These are phyloP conservation scores for Boletus sp. DNA, from an alignment of 768 basidiomycete species.

Conservation along the genomic window DNA sequence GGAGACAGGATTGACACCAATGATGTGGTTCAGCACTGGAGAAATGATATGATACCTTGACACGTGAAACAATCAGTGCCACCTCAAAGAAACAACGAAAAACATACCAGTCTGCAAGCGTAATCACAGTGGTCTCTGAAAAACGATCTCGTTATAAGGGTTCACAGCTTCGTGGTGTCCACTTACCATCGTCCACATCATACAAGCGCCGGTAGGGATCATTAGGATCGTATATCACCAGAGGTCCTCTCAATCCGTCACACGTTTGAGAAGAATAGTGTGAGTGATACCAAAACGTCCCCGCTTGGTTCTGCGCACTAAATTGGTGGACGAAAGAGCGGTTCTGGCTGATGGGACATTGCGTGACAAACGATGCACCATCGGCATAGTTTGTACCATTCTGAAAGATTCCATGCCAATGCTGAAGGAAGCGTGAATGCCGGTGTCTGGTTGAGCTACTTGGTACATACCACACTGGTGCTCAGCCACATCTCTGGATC, in stretches of 20 bases:
- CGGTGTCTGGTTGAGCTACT: background rate
- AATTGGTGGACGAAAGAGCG: slow-evolving; percentile 20
- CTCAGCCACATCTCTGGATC: slow-evolving; percentile 23
- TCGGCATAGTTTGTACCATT: slow-evolving; percentile 42
- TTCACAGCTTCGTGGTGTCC: background rate
- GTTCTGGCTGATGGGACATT: slow-evolving; percentile 31
- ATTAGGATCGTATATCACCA: slow-evolving; percentile 41
- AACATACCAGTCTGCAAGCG: slow-evolving; percentile 25
- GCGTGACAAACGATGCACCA: slow-evolving; percentile 39
- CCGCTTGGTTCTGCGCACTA: slow-evolving; percentile 20
- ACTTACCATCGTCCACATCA: slow-evolving; percentile 45
- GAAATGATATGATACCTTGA: slow-evolving; percentile 22
- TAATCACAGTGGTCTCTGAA: slow-evolving; percentile 24
- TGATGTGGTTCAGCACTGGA: slow-evolving; percentile 17
- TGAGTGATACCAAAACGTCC: slow-evolving; percentile 37
- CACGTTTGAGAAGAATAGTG: slow-evolving; percentile 38
- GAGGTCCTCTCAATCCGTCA: slow-evolving; percentile 37
- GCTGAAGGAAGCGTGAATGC: slow-evolving; percentile 30
- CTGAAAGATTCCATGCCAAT: slow-evolving; percentile 25
- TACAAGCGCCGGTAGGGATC: slow-evolving; percentile 39
- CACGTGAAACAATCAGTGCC: background rate
- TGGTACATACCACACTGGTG: slow-evolving; percentile 42
- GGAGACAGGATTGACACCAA: slow-evolving; percentile 17
- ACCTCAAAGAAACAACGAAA: background rate
- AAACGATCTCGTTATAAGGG: background rate